These are phyloP conservation scores for Azolla pinnata DNA, from an alignment of 75 land plant genomes.

Conservation along the genomic window DNA sequence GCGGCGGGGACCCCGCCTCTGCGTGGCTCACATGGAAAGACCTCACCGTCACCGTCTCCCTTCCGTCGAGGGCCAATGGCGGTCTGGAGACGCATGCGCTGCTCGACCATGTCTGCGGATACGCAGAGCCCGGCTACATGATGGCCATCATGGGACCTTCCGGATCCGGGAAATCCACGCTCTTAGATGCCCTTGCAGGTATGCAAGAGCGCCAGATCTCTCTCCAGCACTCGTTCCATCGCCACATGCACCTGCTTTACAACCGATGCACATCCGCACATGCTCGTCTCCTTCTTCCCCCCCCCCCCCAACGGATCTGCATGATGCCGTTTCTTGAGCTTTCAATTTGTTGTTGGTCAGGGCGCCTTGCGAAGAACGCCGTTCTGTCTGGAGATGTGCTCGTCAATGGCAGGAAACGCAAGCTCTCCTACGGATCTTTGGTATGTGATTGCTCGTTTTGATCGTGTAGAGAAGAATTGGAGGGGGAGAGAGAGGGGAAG, in stretches of 20 bases:
- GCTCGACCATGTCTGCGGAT: slow-evolving; percentile 59
- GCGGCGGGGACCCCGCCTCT: not conserved
- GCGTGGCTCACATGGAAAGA: slow-evolving; percentile 93
- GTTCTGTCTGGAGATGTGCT: slow-evolving; percentile 64
- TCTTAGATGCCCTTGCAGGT: slow-evolving; percentile 66
- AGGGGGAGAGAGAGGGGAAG: too few species aligned
- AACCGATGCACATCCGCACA: too few species aligned
- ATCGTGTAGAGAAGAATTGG: too few species aligned
- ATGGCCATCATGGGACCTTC: slow-evolving; percentile 82
- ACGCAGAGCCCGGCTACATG: slow-evolving; percentile 68
- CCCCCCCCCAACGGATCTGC: too few species aligned
- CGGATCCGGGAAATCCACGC: too few species aligned
- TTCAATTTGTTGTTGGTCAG: slow-evolving; percentile 34
- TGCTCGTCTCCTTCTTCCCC: too few species aligned
- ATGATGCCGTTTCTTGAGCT: too few species aligned
- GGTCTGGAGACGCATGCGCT: slow-evolving; percentile 57
- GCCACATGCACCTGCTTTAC: too few species aligned
- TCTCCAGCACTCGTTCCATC: too few species aligned
- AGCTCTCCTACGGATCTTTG: slow-evolving; percentile 82
- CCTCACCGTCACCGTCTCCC: slow-evolving; percentile 53
- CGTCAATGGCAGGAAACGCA: slow-evolving; percentile 67
- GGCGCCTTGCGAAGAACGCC: slow-evolving; percentile 72
- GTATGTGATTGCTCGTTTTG: too few species aligned
- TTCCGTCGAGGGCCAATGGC: too few species aligned
- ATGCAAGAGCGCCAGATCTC: too few species aligned